Conservation (phyloP, 164 flowering plant genomes). For the Vitis cinerea region DNA sequence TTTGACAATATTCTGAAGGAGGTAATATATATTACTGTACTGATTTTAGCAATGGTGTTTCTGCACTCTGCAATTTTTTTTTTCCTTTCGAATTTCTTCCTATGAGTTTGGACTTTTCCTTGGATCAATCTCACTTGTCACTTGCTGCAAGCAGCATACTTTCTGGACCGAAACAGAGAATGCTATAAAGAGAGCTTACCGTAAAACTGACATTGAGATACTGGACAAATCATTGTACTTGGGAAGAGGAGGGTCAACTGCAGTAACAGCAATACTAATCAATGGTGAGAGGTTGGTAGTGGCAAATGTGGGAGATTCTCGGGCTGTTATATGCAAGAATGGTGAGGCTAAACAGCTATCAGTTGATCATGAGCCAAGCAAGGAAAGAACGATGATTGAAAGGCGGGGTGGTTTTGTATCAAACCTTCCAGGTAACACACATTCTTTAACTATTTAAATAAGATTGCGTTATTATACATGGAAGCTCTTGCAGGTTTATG, state of each 20-base stretch:
- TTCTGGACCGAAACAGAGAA: conserved; percentile 65
- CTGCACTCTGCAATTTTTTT: background rate
- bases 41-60: no score
- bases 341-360: conserved; percentile 61
- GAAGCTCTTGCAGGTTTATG: background rate
- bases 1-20: conserved; percentile 41
- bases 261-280: conserved; percentile 82
- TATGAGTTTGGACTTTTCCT: background rate
- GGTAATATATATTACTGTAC: conserved; percentile 18
- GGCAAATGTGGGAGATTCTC: conserved; percentile 72
- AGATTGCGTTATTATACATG: background rate
- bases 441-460: background rate
- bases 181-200: conserved; percentile 75
- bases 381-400: conserved; percentile 47
- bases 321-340: conserved; percentile 56
- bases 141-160: conserved; percentile 43
- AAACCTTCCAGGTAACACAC: conserved; percentile 55
- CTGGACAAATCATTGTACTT: conserved; percentile 41
- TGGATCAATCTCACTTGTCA: background rate
- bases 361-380: conserved; percentile 72
- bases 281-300: conserved; percentile 54
- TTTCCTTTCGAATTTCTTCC: background rate
- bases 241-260: conserved; percentile 88
- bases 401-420: conserved; percentile 71
- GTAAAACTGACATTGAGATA: conserved; percentile 57